Evolutionary conservation across 2,329 filamentous ascomycete genomes (phyloP).

Genomic region (Sclerotinia glacialis): DNA sequence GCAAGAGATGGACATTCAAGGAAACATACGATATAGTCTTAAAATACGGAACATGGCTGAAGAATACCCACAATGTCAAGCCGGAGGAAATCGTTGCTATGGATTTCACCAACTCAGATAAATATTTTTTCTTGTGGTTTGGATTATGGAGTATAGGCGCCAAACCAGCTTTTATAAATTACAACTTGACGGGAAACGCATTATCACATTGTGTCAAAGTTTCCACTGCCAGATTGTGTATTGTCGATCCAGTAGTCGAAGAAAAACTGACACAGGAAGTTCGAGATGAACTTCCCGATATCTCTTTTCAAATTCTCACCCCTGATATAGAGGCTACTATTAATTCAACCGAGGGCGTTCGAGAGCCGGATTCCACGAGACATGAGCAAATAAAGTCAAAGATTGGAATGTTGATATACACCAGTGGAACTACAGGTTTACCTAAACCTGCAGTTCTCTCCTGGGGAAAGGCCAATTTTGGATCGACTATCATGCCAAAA

Average conservation of each 20-base stretch:
- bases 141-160: conserved; percentile 82
- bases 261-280: conserved; percentile 58
- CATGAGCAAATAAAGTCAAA: conserved; percentile 48
- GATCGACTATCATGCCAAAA: conserved; percentile 50
- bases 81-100: conserved; percentile 76
- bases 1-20: conserved; percentile 68
- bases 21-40: conserved; percentile 69
- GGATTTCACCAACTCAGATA: conserved; percentile 77
- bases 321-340: conserved; percentile 56
- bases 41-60: conserved; percentile 74
- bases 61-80: conserved; percentile 59
- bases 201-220: conserved; percentile 71
- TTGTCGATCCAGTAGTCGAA: conserved; percentile 65
- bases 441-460: conserved; percentile 76
- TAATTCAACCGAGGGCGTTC: conserved; percentile 48
- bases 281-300: conserved; percentile 46
- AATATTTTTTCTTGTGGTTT: conserved; percentile 70
- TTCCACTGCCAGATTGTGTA: conserved; percentile 62
- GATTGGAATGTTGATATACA: conserved; percentile 76
- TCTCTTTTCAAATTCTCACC: conserved; percentile 62
- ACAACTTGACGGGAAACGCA: conserved; percentile 70
- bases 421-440: conserved; percentile 79
- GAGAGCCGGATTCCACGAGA: conserved; percentile 58
- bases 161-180: conserved; percentile 83
- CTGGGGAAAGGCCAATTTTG: conserved; percentile 63